These are phyloP conservation scores for Mycosphaerella sp. DNA, from an alignment of 2,329 filamentous ascomycete genomes.

Conservation along the genomic window DNA sequence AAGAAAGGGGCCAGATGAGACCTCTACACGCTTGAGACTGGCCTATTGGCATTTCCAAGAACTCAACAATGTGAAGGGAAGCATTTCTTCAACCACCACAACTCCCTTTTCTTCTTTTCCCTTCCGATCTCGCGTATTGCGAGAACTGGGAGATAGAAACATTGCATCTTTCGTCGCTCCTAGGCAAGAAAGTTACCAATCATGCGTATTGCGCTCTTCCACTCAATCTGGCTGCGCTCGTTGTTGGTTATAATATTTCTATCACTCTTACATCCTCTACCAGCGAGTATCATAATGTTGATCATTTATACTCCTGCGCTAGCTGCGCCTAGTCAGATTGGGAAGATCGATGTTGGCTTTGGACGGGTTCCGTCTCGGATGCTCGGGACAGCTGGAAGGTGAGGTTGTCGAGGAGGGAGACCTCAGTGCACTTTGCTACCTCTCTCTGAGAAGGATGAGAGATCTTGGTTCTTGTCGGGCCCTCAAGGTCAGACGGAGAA, in stretches of 20 bases:
- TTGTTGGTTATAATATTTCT: background rate
- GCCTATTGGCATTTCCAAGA: no score
- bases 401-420: background rate
- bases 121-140: background rate
- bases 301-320: slow-evolving; percentile 23
- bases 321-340: slow-evolving; percentile 22
- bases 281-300: slow-evolving; percentile 27
- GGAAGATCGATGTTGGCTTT: slow-evolving; percentile 22
- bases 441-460: no score
- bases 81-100: background rate
- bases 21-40: no score
- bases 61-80: background rate
- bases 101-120: background rate
- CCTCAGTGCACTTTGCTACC: slow-evolving; percentile 29
- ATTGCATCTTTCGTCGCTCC: slow-evolving; percentile 29
- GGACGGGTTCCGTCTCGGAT: slow-evolving; percentile 3
- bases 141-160: slow-evolving; percentile 14
- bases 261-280: slow-evolving; percentile 26
- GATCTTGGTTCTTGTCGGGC: no score
- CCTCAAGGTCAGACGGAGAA: no score
- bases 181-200: slow-evolving; percentile 24
- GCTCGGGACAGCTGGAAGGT: background rate
- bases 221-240: background rate
- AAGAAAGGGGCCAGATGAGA: no score
- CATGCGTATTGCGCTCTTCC: slow-evolving; percentile 18